Conservation (phyloP, 2,329 filamentous ascomycete species). For the Phyllachora maydis region DNA sequence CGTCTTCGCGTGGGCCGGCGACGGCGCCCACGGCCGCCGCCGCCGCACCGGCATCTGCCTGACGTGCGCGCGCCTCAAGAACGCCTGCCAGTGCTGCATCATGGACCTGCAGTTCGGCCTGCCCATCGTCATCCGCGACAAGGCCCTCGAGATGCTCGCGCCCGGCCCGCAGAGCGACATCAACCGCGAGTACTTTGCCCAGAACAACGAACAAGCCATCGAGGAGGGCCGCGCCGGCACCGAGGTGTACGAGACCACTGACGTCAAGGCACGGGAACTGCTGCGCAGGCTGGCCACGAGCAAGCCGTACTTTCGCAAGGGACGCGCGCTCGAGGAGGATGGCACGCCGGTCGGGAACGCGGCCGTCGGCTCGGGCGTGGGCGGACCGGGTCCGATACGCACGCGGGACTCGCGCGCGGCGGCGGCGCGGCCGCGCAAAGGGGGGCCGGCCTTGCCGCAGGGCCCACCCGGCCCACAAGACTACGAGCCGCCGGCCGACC, state of each 20-base stretch:
- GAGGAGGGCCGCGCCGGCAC: slow-evolving; percentile 72
- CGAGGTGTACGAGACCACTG: slow-evolving; percentile 90
- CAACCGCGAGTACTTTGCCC: slow-evolving; percentile 93
- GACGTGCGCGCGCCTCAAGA: slow-evolving; percentile 91
- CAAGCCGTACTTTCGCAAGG: slow-evolving; percentile 89
- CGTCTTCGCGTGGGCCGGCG: slow-evolving; percentile 84
- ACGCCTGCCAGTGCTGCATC: slow-evolving; percentile 98
- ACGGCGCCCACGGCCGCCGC: slow-evolving; percentile 69
- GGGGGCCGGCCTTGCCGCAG: slow-evolving; percentile 43
- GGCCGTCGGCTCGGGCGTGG: slow-evolving; percentile 31
- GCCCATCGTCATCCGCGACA: slow-evolving; percentile 86
- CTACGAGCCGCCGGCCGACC: slow-evolving; percentile 65
- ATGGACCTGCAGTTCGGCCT: slow-evolving; percentile 90
- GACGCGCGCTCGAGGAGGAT: slow-evolving; percentile 48
- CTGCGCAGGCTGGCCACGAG: slow-evolving; percentile 70
- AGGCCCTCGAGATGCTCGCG: slow-evolving; percentile 92
- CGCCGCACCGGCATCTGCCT: slow-evolving; percentile 92
- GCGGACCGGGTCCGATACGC: slow-evolving; percentile 58
- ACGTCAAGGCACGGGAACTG: slow-evolving; percentile 86
- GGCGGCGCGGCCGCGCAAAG: slow-evolving; percentile 19
- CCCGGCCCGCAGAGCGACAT: slow-evolving; percentile 82
- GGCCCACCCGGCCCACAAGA: slow-evolving; percentile 68
- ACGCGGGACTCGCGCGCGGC: slow-evolving; percentile 44
- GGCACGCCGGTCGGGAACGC: slow-evolving; percentile 23
- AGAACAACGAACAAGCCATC: slow-evolving; percentile 89